Base-by-base conservation (phyloP, 192 early-diverging fungal species). In the Dispira parvispora region DNA sequence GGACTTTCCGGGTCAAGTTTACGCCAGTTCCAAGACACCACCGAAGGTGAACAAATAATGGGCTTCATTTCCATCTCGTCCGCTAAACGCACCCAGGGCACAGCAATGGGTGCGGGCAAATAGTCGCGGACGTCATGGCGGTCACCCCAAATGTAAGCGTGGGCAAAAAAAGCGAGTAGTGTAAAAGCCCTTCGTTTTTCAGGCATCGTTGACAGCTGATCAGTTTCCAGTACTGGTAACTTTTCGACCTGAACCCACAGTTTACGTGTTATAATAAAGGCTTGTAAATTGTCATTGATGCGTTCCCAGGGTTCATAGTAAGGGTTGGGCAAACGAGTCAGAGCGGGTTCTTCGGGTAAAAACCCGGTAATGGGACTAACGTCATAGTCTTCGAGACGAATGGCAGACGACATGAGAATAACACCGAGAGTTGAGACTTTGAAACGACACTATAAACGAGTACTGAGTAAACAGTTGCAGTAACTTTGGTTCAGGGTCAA, bases 101-200 rank as follows among this genome's bases (percentile, higher is more conserved):
- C 75, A 3, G 94, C 85, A 43, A 98, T 73, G 21, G 75, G 72
- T 14, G 78, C 75, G 6, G 91, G 94, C 46, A 98, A 62, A 60
- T 78, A 74, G 82, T 84, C 58, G 25, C 50, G 25, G 62, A 25
- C 61, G 32, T 55, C 43, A 27, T 61, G 58, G 61, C 85, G 84
- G 53, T 90, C 85, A 21, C 92, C 88, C 90, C 91, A 93, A 5
- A 98, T 83, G 71, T 87, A 95, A 14, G 86, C 88, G 64, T 96
- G 93, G 8, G 87, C 88, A 54, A 98, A 74, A 69, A 93, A 88
- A 42, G 86, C 88, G 16, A 96, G 75, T 27, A 96, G 78, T 25
- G 88, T 65, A 64, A 89, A 96, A n/a, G 88, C 92, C 52, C 95
- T 78, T 61, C 84, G 81, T 66, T 82, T 85, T 73, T 96, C 92